Base-by-base conservation (phyloP, 2,329 filamentous ascomycete species). In the Sporothrix euskadiensis region DNA sequence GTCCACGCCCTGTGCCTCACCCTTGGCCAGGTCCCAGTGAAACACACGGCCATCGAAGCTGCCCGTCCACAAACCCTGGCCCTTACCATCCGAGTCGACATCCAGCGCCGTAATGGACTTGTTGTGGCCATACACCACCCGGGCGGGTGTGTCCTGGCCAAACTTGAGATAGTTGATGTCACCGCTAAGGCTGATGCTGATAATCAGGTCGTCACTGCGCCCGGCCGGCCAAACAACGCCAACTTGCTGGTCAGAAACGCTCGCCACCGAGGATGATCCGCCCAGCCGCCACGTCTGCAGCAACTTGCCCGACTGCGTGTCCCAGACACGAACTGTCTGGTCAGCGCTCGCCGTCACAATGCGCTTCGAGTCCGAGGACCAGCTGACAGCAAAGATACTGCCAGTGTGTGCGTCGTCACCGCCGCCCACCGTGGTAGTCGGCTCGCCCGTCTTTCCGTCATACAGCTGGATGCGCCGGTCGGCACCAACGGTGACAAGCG, bases 241-340 rank as follows among this genome's bases (percentile, higher is more conserved):
- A 44, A 98, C 93, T 80, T 99, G 96, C 82, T 99, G 96, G 80
- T 98, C 88, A 3, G 87, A 87, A 52, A 98, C 85, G 79, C 89
- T 94, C 8, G 74, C 74, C 75, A 91, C 87, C 61, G 84, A 84
- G 19, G 90, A 91, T 57, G 94, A 91, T 44, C 88, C 89, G 30
- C 94, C 94, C 80, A 98, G 88, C 76, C 88, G 88, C 96, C 96
- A 99, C 35, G 89, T 93, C 81, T 97, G 92, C 8, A 91, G 85
- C 26, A 89, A 88, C 80, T 92, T 92, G 47, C 92, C 93, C 16
- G 90, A 86, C 80, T 97, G 93, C 2, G 89, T 90, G 79, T 98
- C 94, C 96, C 96, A 99, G 35, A 98, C 88, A 81, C 94, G 94
- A 72, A 99, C 93, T 0, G 94, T 98, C 83, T 96, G 94, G 80